phyloP scores from a whole-genome alignment of 1,139 yeast genomes.

The Suhomyces coccinellae region DNA sequence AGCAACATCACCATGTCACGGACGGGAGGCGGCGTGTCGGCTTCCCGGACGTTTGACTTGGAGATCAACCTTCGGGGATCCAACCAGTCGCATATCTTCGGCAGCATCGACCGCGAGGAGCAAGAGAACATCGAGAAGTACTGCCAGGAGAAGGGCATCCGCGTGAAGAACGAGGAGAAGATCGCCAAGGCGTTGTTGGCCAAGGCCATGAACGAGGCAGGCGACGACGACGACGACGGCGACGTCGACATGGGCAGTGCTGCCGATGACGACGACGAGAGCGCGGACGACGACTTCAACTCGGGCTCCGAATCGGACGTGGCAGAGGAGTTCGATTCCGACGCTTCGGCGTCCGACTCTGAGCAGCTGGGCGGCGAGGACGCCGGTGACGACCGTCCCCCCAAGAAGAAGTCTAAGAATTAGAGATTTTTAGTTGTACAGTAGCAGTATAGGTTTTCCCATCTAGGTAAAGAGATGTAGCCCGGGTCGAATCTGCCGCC shows the following conservation, averaged over 20 bases:
- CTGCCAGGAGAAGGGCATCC: conserved; percentile 74
- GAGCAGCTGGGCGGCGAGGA: conserved; percentile 43
- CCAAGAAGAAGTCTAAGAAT: conserved; percentile 47
- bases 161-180: conserved; percentile 85
- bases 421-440: too few species aligned
- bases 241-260: conserved; percentile 76
- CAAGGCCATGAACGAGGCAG: conserved; percentile 71
- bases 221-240: conserved; percentile 56
- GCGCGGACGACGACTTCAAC: conserved; percentile 68
- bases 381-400: conserved; percentile 44
- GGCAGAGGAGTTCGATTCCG: conserved; percentile 88
- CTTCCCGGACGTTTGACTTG: conserved; percentile 90
- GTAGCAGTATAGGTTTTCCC: conserved; percentile 2
- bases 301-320: conserved; percentile 67
- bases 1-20: conserved; percentile 80
- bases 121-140: conserved; percentile 76
- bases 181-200: conserved; percentile 81
- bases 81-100: conserved; percentile 75
- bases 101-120: conserved; percentile 88
- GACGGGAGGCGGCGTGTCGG: conserved; percentile 76
- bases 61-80: conserved; percentile 71
- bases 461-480: background rate
- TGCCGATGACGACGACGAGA: conserved; percentile 66
- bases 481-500: background rate
- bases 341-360: conserved; percentile 49